Percentiles rank a stretch among this genome's conserved stretches.
Evolutionary conservation across 2,329 filamentous ascomycete genomes (phyloP).

Genomic region (Hypoxylon sp.): DNA sequence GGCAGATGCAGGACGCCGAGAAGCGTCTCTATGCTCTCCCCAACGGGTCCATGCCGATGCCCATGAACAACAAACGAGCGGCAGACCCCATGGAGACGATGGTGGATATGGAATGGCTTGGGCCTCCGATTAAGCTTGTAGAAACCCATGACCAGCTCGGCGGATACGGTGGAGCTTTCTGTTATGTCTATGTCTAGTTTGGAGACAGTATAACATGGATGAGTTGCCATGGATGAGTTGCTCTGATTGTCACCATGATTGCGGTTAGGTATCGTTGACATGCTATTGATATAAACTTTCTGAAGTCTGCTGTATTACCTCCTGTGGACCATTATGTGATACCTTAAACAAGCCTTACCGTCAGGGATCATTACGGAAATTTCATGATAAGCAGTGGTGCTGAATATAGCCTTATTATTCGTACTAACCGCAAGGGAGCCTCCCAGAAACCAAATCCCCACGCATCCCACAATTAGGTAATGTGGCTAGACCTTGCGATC

Average conservation of each 20-base stretch:
- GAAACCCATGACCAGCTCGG: constrained; percentile 53
- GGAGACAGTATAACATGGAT: neutral
- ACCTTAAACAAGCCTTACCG: no score
- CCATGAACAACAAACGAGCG: constrained; percentile 41
- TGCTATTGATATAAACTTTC: neutral
- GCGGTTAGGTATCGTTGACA: neutral
- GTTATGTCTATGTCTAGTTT: constrained; percentile 51
- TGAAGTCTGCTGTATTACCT: neutral
- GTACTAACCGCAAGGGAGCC: no score
- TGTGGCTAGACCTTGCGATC: constrained; percentile 18
- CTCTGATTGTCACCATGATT: neutral
- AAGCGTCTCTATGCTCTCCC: constrained; percentile 54
- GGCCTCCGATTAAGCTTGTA: constrained; percentile 48
- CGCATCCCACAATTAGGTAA: neutral
- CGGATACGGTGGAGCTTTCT: constrained; percentile 50
- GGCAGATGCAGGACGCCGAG: constrained; percentile 59
- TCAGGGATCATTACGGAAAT: no score
- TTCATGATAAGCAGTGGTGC: no score
- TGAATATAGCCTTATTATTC: no score
- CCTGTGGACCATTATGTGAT: neutral
- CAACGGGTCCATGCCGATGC: constrained; percentile 47
- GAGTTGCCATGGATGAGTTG: neutral
- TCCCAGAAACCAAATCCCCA: neutral
- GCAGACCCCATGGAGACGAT: constrained; percentile 43
- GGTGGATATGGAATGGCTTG: constrained; percentile 53